Evolutionary conservation across 2,329 filamentous ascomycete species (phyloP), one percentile per base, ranked within the genome.

Genomic region (Pyricularia pennisetigena): DNA sequence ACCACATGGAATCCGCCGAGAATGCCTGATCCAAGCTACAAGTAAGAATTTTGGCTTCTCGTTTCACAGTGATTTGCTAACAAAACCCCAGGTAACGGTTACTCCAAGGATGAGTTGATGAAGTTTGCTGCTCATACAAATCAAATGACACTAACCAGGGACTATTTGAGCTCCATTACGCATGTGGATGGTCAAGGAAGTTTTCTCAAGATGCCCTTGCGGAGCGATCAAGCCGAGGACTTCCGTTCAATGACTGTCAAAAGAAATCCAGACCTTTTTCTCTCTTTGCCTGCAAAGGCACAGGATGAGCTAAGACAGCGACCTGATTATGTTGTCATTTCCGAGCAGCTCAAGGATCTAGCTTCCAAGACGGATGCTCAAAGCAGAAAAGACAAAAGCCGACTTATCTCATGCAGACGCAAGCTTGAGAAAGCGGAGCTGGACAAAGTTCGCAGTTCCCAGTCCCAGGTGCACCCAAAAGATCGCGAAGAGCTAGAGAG

Each of bases 21-120:
- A 66, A 28, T 20, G 8, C n/a, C 30, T 66, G 16, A 66, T 66
- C n/a, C 30, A 54, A 30, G 35, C 64, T 54, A 66, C 64, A 65
- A 32, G 16, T 65, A 65, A n/a, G 12, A 30, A 14, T 32, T 8
- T 20, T 65, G 5, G 23, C 29, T 30, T 35, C 6, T 32, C 7
- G 28, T 26, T 6, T 30, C 24, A 9, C 23, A 30, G 30, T 35
- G 9, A 4, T 35, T 30, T n/a, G 64, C 29, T 65, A 65, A 65
- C 30, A n/a, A 32, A 24, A 32, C 23, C 23, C 23, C n/a, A 65
- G 64, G 28, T 16, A 65, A 32, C 23, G 64, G 64, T 20, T 65
- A 65, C 23, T 65, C 64, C n/a, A 65, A 65, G 5, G 29, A 65
- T 32, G 29, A 65, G 30, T 24, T 32, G 14, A 30, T 65, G 14